Evolutionary conservation across 192 early-diverging fungal genomes (phyloP).

Genomic region (Entomortierella lignicola): DNA sequence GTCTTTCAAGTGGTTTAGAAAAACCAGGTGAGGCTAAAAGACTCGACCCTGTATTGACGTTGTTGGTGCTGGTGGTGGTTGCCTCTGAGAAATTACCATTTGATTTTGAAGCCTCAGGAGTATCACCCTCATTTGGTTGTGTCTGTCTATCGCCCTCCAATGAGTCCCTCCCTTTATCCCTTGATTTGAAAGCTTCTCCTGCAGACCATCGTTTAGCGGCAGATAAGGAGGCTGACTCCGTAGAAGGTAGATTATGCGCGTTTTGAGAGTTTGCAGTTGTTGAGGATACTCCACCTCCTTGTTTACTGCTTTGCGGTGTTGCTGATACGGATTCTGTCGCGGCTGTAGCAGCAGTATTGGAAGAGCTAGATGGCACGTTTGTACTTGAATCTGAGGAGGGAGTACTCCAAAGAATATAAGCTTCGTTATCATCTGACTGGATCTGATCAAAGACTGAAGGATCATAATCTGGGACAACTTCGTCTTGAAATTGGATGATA

Average conservation of each 20-base stretch:
- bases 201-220: conserved; percentile 36
- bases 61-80: background rate
- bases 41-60: background rate
- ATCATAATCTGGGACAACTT: conserved; percentile 9
- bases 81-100: background rate
- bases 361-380: background rate
- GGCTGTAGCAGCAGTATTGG: too few relatives aligned
- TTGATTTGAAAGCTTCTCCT: conserved; percentile 20
- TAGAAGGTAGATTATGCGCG: conserved; percentile 8
- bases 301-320: background rate
- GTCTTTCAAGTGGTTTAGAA: background rate
- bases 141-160: conserved; percentile 8
- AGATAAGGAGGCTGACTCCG: conserved; percentile 4
- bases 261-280: background rate
- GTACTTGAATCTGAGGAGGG: background rate
- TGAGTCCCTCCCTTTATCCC: conserved; percentile 24
- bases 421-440: conserved; percentile 32
- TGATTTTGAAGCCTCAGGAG: background rate
- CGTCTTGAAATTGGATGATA: background rate
- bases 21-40: conserved; percentile 2
- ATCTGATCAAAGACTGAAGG: conserved; percentile 39
- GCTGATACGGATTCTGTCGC: background rate
- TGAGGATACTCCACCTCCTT: background rate
- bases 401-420: conserved; percentile 42
- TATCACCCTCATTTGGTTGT: background rate